phyloP scores from a whole-genome alignment of 305 asterid species.

The Plantago lanceolata region DNA sequence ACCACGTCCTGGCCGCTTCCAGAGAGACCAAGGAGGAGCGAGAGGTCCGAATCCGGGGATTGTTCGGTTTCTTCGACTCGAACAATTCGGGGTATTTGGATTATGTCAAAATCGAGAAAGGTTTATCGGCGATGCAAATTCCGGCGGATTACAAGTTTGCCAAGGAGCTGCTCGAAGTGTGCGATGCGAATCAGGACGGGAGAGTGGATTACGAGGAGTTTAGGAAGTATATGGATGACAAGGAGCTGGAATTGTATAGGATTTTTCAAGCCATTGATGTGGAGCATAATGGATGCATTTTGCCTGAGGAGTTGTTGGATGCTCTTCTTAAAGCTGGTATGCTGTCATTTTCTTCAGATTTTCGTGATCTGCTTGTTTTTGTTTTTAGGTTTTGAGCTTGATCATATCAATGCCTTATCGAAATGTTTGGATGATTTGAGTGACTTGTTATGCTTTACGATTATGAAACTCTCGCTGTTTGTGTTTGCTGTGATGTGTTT shows the following conservation, averaged over 20 bases:
- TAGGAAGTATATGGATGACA: conserved; percentile 95
- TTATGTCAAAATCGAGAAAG: conserved; percentile 63
- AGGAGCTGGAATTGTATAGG: conserved; percentile 86
- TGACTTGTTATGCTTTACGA: background rate
- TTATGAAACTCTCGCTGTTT: background rate
- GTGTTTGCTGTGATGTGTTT: background rate
- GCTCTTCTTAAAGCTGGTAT: conserved; percentile 97
- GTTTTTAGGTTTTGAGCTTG: background rate
- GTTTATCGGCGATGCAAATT: conserved; percentile 86
- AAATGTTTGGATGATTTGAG: background rate
- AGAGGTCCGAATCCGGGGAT: conserved; percentile 63
- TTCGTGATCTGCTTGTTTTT: background rate
- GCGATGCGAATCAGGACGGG: conserved; percentile 87
- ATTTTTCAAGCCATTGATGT: conserved; percentile 96
- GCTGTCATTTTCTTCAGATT: conserved; percentile 6
- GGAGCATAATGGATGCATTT: conserved; percentile 93
- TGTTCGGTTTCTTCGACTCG: conserved; percentile 77
- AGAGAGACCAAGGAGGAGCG: conserved; percentile 82
- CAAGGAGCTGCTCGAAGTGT: conserved; percentile 78
- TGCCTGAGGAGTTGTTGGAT: conserved; percentile 97
- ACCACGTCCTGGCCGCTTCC: conserved; percentile 81
- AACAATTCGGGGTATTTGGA: conserved; percentile 71
- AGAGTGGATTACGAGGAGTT: conserved; percentile 91
- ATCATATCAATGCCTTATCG: background rate
- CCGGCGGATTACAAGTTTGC: conserved; percentile 94